Base-by-base conservation (phyloP, 2,329 filamentous ascomycete species). In the Xylaria digitata region DNA sequence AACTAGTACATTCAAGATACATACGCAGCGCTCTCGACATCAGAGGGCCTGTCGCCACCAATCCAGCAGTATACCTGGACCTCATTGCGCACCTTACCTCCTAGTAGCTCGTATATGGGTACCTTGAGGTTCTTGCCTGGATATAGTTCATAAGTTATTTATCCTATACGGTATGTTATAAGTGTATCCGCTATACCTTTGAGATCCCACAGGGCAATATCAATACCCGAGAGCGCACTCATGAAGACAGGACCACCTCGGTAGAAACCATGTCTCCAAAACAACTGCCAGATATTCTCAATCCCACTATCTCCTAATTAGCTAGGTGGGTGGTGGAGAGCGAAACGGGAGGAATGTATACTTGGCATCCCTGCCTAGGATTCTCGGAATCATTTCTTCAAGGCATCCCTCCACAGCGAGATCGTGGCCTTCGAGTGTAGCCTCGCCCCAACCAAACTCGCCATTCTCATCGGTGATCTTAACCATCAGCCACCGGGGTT, bases 201-300 rank as follows among this genome's bases (percentile, higher is more conserved):
- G 21, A 94, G 81, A 78, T 94, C 91, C 91, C 91, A 94, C 0
- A 94, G 80, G 0, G 91, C 91, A 76, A 94, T 94, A 74, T 94
- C 92, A 58, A 94, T 87, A 1, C 92, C 92, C 0, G 90, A 87
- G 17, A 94, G 79, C 0, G 92, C 92, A 71, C 88, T 92, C 91
- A 94, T 94, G 70, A 94, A 90, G 9, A 94, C 91, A 0, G 92
- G 90, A 0, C 92, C 92, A 1, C 92, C 92, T 32, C 92, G 84
- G 77, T 94, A 94, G 78, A 94, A 95, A 0, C 87, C 87, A 48
- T 86, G 82, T 48, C 92, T 85, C 86, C 89, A 94, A 30, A 87
- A 86, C 70, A 86, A 84, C 76, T 93, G 91, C 92, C 92, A 94
- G 65, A 94, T 90, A 69, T 93, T 89, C 75, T 94, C 92, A 70